A percentile compares a stretch with the other conserved stretches of the same genome.
Conservation (phyloP, 192 early-diverging fungal species). For the Linnemannia zychae region DNA sequence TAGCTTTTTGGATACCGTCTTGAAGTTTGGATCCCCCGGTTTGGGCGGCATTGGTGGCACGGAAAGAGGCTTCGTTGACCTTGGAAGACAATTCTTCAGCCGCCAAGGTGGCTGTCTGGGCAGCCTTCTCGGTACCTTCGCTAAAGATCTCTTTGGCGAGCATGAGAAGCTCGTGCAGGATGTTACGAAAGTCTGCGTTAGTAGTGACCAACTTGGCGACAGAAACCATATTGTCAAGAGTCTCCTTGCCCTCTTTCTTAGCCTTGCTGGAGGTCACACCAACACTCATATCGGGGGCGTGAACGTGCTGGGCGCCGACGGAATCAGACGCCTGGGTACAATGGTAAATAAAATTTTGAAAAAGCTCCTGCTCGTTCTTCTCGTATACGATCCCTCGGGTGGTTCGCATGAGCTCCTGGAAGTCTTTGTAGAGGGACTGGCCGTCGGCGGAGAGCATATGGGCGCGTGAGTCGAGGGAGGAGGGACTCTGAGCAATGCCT, state of each 20-base stretch:
- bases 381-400: slow-evolving; percentile 41
- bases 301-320: slow-evolving; percentile 8
- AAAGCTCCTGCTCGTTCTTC: slow-evolving; percentile 59
- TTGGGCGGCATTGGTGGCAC: neutral
- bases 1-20: slow-evolving; percentile 18
- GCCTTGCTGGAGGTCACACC: slow-evolving; percentile 17
- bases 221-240: slow-evolving; percentile 35
- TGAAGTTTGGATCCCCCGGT: slow-evolving; percentile 15
- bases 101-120: slow-evolving; percentile 11
- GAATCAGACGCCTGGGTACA: slow-evolving; percentile 29
- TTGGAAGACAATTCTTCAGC: slow-evolving; percentile 15
- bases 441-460: slow-evolving; percentile 60
- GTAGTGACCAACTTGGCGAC: slow-evolving; percentile 55
- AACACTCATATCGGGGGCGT: slow-evolving; percentile 14
- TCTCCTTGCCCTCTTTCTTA: slow-evolving; percentile 35
- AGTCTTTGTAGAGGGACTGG: slow-evolving; percentile 49
- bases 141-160: slow-evolving; percentile 52
- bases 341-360: slow-evolving; percentile 61
- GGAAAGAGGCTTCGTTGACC: slow-evolving; percentile 5
- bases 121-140: slow-evolving; percentile 36
- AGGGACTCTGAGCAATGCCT: slow-evolving; percentile 27
- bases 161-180: slow-evolving; percentile 51
- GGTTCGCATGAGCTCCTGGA: slow-evolving; percentile 50
- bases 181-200: slow-evolving; percentile 54
- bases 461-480: slow-evolving; percentile 40